Evolutionary conservation across 2,329 filamentous ascomycete species (phyloP).

Genomic region (Pseudogymnoascus verrucosus): DNA sequence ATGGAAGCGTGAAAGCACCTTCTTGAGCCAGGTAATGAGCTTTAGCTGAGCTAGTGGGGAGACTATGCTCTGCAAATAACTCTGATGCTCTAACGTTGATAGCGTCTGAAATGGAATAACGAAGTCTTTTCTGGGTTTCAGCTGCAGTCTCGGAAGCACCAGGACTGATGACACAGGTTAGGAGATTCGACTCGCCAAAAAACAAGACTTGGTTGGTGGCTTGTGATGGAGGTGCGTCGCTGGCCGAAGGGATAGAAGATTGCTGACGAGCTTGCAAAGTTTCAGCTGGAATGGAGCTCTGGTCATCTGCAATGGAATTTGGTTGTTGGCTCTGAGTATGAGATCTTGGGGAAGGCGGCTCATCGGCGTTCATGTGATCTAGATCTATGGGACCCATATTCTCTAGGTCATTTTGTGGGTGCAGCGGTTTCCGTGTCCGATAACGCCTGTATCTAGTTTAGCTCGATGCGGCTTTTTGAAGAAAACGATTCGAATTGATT

Average conservation of each 20-base stretch:
- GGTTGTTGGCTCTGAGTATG: not conserved
- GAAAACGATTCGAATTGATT: not conserved
- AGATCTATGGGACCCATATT: not conserved
- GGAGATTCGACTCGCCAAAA: slow-evolving; percentile 11
- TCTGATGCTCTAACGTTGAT: slow-evolving; percentile 15
- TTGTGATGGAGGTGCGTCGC: not conserved
- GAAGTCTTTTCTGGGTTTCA: slow-evolving; percentile 19
- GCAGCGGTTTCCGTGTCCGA: not conserved
- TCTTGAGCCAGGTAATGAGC: slow-evolving; percentile 32
- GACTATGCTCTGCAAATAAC: slow-evolving; percentile 2
- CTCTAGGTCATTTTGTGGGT: not conserved
- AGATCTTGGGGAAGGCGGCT: not conserved
- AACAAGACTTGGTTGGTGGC: not conserved
- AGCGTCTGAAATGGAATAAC: slow-evolving; percentile 29
- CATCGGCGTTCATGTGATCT: not conserved
- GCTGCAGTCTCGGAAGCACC: slow-evolving; percentile 24
- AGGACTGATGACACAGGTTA: slow-evolving; percentile 33
- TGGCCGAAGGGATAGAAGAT: not conserved
- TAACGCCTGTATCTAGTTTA: not conserved
- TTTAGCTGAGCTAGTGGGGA: slow-evolving; percentile 18
- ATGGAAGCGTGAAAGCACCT: slow-evolving; percentile 39
- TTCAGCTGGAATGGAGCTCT: not conserved
- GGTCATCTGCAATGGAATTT: not conserved
- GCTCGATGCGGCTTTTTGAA: not conserved
- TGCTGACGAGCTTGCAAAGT: not conserved